Base-by-base conservation (phyloP, 768 basidiomycete genomes). In the Lyophyllum semitale region DNA sequence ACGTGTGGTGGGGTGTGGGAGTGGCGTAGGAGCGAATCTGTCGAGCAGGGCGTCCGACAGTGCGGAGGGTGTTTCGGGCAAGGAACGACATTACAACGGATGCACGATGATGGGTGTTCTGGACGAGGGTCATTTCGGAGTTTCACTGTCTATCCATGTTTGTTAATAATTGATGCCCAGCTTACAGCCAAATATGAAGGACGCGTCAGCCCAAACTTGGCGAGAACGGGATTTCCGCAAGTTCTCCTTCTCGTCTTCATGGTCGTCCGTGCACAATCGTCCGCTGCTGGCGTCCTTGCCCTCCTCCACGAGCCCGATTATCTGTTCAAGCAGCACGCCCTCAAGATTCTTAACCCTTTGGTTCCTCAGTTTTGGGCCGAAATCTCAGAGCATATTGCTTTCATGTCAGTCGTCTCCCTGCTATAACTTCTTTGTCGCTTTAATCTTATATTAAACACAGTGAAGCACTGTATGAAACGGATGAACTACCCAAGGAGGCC, bases 321-420 rank as follows among this genome's bases (percentile, higher is more conserved):
- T 25, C 75, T 89, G 38, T 88, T 98, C 69, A 93, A 95, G 67
- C 86, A 92, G 64, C 91, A 97, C 79, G 97, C 97, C 22, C 85
- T 99, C 63, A 84, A 84, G 47, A 82, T 88, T 42, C 80, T 99
- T 50, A 89, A 85, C 65, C 75, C 83, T 15, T 83, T 98, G 42
- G 93, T 98, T 7, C 85, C 95, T 35, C 88, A 91, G 64, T 98
- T 98, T 73, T 99, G 97, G 97, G 89, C 96, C 44, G 97, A 99
- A 79, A 96, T 98, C 66, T 95, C 93, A 63, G 97, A 99, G 72
- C 85, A 91, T 68, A 88, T 98, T 64, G 83, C 89, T 30, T 76
- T 86, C 55, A 94, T 98, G 95, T 93, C 69, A 64, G 92, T 77
- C 6, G 46, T 49, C 33, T 59, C 55, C 57, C 33, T 42, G 51